phyloP scores from a whole-genome alignment of 2,329 filamentous ascomycete species.

The Akanthomyces uredinophilus region DNA sequence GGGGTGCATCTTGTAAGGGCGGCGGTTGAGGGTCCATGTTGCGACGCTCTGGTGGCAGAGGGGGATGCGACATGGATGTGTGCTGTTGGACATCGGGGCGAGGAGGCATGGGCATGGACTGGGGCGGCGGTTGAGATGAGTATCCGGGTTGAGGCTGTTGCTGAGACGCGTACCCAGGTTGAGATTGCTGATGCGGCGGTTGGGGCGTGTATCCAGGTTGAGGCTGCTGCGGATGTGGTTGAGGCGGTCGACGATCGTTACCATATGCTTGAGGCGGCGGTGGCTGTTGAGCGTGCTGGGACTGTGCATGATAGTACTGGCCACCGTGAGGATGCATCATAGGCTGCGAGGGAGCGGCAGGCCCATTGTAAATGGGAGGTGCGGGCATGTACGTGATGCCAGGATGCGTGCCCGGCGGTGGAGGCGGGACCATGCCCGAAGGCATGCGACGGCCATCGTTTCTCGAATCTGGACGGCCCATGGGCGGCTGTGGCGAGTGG shows the following conservation, averaged over 20 bases:
- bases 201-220: constrained; percentile 21
- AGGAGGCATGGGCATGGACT: constrained; percentile 19
- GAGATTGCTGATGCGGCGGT: constrained; percentile 26
- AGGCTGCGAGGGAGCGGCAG: constrained; percentile 36
- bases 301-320: constrained; percentile 28
- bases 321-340: constrained; percentile 35
- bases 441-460: constrained; percentile 72
- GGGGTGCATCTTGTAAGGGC: constrained; percentile 45
- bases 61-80: constrained; percentile 16
- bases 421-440: constrained; percentile 65
- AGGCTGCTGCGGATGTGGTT: constrained; percentile 27
- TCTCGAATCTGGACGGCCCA: constrained; percentile 61
- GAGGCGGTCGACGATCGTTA: constrained; percentile 12
- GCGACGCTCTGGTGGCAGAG: constrained; percentile 31
- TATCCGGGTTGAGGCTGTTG: constrained; percentile 23
- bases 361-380: constrained; percentile 74
- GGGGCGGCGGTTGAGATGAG: constrained; percentile 24
- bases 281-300: constrained; percentile 22
- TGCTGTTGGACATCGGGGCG: constrained; percentile 22
- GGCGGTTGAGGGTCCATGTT: constrained; percentile 48
- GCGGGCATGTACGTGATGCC: constrained; percentile 83
- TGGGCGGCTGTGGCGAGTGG: constrained; percentile 75
- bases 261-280: constrained; percentile 25
- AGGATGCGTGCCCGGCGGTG: constrained; percentile 42
- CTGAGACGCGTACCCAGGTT: constrained; percentile 21